Evolutionary conservation across 2,329 filamentous ascomycete species (phyloP), one percentile per base, ranked within the genome.

Genomic region (Ramichloridium luteum): DNA sequence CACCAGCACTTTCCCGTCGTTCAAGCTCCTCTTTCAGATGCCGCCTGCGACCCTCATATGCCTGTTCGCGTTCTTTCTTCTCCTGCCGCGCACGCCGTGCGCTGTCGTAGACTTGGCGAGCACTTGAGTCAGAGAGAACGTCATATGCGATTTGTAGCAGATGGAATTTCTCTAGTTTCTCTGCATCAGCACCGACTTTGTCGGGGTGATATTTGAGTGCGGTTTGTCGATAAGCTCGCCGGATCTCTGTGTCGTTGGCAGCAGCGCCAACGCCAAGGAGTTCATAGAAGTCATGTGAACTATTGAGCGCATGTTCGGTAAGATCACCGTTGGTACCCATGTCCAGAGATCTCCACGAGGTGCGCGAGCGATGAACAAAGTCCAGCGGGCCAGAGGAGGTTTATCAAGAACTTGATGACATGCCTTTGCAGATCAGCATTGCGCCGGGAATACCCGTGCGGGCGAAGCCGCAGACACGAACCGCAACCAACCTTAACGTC

Each of bases 131-230:
- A 16, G 74, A 71, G 3, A 96, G 72, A 2, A 94, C 72, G 57
- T 92, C 84, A 52, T 83, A 75, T n/a, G 84, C 86, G 39, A 80
- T 80, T 50, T 85, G 80, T 36, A 93, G 75, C 1, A 80, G 67
- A 56, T 93, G 81, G 64, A 92, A 96, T 49, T 80, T 81, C 34
- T 77, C 76, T 27, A 82, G 68, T 44, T 90, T 83, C 47, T 61
- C 60, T 4, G 61, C 58, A 37, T 62, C 53, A 31, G 72, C 74
- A 41, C 77, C 72, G 34, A 86, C 77, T 61, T 94, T 93, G 67
- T 96, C 88, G 1, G 88, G 88, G 56, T 96, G 88, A 63, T 86
- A 84, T 50, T 83, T 84, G n/a, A 93, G 66, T 3, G 84, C 84
- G 16, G 78, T 77, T 48, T 82, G 81, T 37, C 84, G 74, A 66